Conservation (phyloP, 139 green algal species). For the Protoeuglena noctilucae region DNA sequence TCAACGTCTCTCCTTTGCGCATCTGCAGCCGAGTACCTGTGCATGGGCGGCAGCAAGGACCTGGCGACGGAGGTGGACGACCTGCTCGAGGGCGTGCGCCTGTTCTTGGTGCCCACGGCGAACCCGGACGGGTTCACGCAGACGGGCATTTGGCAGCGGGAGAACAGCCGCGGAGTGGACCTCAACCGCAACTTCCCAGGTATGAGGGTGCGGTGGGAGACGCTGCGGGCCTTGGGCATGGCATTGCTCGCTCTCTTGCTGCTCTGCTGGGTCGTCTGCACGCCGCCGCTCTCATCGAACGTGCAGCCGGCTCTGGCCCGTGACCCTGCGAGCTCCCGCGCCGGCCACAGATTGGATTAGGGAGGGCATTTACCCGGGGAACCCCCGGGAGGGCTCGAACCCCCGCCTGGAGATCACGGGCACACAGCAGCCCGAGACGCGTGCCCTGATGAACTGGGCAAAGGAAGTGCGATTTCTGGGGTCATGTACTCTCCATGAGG, state of each 20-base stretch:
- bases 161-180: slow-evolving; percentile 34
- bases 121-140: slow-evolving; percentile 78
- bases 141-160: background rate
- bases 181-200: slow-evolving; percentile 88
- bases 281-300: too few relatives aligned
- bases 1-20: too few relatives aligned
- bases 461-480: slow-evolving; percentile 27
- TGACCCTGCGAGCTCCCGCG: too few relatives aligned
- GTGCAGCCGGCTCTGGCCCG: too few relatives aligned
- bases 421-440: slow-evolving; percentile 45
- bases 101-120: slow-evolving; percentile 53
- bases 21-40: too few relatives aligned
- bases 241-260: too few relatives aligned
- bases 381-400: too few relatives aligned
- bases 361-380: too few relatives aligned
- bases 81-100: slow-evolving; percentile 40
- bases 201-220: too few relatives aligned
- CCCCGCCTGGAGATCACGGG: slow-evolving; percentile 12
- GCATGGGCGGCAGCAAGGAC: slow-evolving; percentile 44
- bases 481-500: slow-evolving; percentile 48
- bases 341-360: too few relatives aligned
- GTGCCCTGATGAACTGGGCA: slow-evolving; percentile 53
- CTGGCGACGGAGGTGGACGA: slow-evolving; percentile 13
- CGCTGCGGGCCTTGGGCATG: too few relatives aligned
- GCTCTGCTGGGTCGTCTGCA: too few relatives aligned